Evolutionary conservation across 768 basidiomycete species (phyloP), one percentile per base, ranked within the genome.

Genomic region (Sistotremastrum suecicum): DNA sequence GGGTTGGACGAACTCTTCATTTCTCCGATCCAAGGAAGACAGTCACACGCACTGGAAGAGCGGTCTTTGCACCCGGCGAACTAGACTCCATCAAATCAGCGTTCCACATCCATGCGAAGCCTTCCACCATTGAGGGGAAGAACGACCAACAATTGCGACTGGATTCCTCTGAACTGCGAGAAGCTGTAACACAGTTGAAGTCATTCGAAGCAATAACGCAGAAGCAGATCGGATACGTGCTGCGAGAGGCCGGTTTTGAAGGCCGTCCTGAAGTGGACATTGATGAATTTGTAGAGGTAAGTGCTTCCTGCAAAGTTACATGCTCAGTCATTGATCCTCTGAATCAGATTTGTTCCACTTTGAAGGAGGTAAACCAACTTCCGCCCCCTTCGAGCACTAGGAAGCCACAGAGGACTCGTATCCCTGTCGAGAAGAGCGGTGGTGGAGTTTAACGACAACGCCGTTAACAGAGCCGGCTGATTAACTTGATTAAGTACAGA

Each of bases 241-340:
- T 92, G 43, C 70, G 71, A 46, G 79, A 83, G 58, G 79, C 83
- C 49, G 90, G 85, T 3, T 76, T 85, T 59, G 63, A 66, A 42
- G 61, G 62, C 20, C 66, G 70, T 53, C 60, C 62, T 31, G 70
- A 72, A 30, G 63, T 95, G 41, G 76, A 80, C 50, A 78, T 88
- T 54, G 84, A 92, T 51, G 85, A 87, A 57, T 92, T 92, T 60
- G 68, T 91, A 42, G 88, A 92, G 75, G 86, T 86, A 51, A 9
- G 78, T 63, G 29, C 34, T 9, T 44, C 35, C 47, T 48, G 20
- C 20, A 10, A 11, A 28, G 44, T 43, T 46, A 40, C 37, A 44
- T 48, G 33, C 44, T 46, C 29, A 42, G 37, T 43, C 28, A 33
- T 38, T 46, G 29, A 43, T 37, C 30, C 30, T 11, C 3, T 48